A percentile compares a stretch with the other conserved stretches of the same genome.
Conservation (phyloP, 768 basidiomycete genomes). For the Trametes villosa region DNA sequence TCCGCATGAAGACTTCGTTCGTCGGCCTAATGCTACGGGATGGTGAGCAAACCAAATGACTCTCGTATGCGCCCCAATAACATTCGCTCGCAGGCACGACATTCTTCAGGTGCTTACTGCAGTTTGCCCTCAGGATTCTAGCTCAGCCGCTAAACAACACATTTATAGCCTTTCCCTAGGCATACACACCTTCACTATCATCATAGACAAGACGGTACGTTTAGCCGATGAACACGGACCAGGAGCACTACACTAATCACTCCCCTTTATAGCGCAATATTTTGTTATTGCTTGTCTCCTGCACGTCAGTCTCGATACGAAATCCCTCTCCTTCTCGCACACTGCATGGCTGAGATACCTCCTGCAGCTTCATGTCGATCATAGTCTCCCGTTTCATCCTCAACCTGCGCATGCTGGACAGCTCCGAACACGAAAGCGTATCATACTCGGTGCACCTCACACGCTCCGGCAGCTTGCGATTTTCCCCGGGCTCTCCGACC, state of each 20-base stretch:
- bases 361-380: conserved; percentile 3
- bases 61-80: not conserved
- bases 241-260: not conserved
- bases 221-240: not conserved
- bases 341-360: not conserved
- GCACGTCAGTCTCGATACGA: not conserved
- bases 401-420: conserved; percentile 3
- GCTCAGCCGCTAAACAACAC: not conserved
- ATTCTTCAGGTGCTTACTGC: not conserved
- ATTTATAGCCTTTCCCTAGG: not conserved
- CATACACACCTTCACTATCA: not conserved
- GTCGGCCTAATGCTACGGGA: conserved; percentile 5
- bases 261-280: not conserved
- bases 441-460: not conserved
- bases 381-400: conserved; percentile 8
- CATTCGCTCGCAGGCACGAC: not conserved
- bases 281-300: not conserved
- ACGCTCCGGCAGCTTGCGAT: not conserved
- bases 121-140: too few species aligned
- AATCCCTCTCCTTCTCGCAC: not conserved
- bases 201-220: not conserved
- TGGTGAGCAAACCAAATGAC: not conserved
- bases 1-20: not conserved
- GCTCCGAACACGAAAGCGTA: not conserved
- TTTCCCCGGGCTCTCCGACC: conserved; percentile 2